phyloP scores from a whole-genome alignment of 352 stramenopile genomes.

The Phytopythium ostracodes region DNA sequence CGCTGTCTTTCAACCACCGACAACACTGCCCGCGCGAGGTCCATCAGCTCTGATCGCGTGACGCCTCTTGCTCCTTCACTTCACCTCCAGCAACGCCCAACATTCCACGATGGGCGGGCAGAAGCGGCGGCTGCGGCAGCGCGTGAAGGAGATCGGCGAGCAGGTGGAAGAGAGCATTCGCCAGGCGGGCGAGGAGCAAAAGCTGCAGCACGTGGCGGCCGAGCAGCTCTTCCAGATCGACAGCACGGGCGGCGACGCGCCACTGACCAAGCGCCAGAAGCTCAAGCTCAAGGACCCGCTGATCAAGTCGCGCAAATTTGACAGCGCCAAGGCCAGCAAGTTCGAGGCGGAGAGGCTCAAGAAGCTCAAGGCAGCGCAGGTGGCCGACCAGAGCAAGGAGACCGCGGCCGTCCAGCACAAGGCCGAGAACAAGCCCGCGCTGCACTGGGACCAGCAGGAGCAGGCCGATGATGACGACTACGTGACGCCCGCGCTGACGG shows the following conservation, averaged over 20 bases:
- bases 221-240: conserved; percentile 83
- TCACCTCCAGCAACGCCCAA: not conserved
- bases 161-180: conserved; percentile 77
- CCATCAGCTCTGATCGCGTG: not conserved
- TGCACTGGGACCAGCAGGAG: conserved; percentile 43
- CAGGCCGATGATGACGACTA: conserved; percentile 51
- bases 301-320: conserved; percentile 71
- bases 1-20: not conserved
- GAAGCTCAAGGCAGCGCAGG: conserved; percentile 37
- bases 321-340: conserved; percentile 57
- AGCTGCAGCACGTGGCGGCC: conserved; percentile 65
- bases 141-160: conserved; percentile 55
- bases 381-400: conserved; percentile 7
- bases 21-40: too few relatives aligned
- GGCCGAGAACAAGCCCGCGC: conserved; percentile 12
- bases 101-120: conserved; percentile 29
- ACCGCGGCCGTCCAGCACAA: conserved; percentile 7
- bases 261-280: conserved; percentile 73
- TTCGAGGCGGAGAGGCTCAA: conserved; percentile 48
- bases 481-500: conserved; percentile 48
- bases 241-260: conserved; percentile 43
- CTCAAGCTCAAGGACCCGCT: conserved; percentile 67
- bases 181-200: conserved; percentile 73
- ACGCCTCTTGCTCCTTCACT: not conserved
- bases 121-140: conserved; percentile 62